Percentiles rank a stretch among this genome's conserved stretches.
phyloP scores from a whole-genome alignment of 2,329 filamentous ascomycete genomes.

The Alternaria gansuensis region DNA sequence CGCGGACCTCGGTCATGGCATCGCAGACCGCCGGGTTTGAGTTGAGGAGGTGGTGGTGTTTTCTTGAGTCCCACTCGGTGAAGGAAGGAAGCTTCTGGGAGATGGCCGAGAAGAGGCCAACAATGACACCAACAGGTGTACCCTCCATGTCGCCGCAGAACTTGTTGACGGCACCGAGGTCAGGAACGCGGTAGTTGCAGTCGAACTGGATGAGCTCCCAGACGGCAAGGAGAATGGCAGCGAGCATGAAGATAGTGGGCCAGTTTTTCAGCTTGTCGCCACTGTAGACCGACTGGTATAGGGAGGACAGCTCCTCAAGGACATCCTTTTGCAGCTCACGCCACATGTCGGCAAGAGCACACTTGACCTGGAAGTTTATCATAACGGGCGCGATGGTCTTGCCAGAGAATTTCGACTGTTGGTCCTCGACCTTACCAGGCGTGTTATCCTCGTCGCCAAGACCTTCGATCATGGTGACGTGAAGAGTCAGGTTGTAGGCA shows the following conservation, averaged over 20 bases:
- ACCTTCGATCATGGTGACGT: constrained; percentile 94
- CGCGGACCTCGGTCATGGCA: constrained; percentile 93
- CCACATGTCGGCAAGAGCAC: constrained; percentile 97
- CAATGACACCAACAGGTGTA: constrained; percentile 93
- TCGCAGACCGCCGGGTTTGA: constrained; percentile 93
- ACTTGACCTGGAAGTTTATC: constrained; percentile 99
- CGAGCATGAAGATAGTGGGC: constrained; percentile 98
- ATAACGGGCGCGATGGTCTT: constrained; percentile 94
- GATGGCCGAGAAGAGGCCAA: constrained; percentile 96
- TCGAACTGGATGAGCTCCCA: constrained; percentile 99
- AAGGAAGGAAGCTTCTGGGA: constrained; percentile 94
- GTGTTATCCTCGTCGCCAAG: constrained; percentile 81
- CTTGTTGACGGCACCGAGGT: constrained; percentile 84
- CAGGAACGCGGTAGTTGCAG: constrained; percentile 92
- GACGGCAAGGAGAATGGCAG: constrained; percentile 88
- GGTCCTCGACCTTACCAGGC: constrained; percentile 84
- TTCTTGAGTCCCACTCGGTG: constrained; percentile 90
- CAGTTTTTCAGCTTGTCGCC: constrained; percentile 98
- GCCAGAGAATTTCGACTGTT: constrained; percentile 85
- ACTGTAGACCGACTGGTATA: constrained; percentile 98
- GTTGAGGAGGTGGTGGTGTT: constrained; percentile 89
- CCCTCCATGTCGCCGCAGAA: constrained; percentile 98
- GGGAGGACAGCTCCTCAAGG: constrained; percentile 85
- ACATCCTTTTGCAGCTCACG: constrained; percentile 96
- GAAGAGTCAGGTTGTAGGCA: constrained; percentile 93